phyloP scores from a whole-genome alignment of 2,329 filamentous ascomycete genomes.

The Colletotrichum sp. region DNA sequence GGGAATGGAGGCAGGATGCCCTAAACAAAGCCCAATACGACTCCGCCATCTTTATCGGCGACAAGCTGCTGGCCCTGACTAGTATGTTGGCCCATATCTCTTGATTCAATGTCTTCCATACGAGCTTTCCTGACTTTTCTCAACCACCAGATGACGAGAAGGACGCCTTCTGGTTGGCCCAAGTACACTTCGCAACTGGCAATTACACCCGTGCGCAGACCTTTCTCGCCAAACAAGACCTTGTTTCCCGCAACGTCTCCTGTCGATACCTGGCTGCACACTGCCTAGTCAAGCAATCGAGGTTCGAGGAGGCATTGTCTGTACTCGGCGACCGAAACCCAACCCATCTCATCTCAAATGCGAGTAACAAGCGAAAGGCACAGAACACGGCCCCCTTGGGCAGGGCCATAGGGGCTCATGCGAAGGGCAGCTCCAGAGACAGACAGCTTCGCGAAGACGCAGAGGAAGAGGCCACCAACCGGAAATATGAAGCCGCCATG shows the following conservation, averaged over 20 bases:
- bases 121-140: not conserved
- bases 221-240: conserved; percentile 82
- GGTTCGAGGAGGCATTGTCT: conserved; percentile 85
- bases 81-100: conserved; percentile 58
- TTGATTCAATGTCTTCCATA: not conserved
- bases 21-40: conserved; percentile 96
- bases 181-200: conserved; percentile 93
- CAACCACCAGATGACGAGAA: conserved; percentile 76
- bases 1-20: conserved; percentile 94
- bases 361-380: conserved; percentile 70
- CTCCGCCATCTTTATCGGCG: conserved; percentile 93
- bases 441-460: conserved; percentile 40
- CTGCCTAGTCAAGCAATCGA: conserved; percentile 90
- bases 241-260: conserved; percentile 80
- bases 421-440: conserved; percentile 29
- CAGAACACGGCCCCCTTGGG: conserved; percentile 65
- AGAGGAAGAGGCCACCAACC: conserved; percentile 73
- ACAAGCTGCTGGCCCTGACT: conserved; percentile 94
- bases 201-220: conserved; percentile 93
- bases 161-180: conserved; percentile 97
- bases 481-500: conserved; percentile 95
- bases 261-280: conserved; percentile 93
- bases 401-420: conserved; percentile 23
- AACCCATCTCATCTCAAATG: conserved; percentile 79
- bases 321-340: conserved; percentile 93